Evolutionary conservation across 2,329 filamentous ascomycete species (phyloP), one percentile per base, ranked within the genome.

Genomic region (Trematosphaeria pertusa): DNA sequence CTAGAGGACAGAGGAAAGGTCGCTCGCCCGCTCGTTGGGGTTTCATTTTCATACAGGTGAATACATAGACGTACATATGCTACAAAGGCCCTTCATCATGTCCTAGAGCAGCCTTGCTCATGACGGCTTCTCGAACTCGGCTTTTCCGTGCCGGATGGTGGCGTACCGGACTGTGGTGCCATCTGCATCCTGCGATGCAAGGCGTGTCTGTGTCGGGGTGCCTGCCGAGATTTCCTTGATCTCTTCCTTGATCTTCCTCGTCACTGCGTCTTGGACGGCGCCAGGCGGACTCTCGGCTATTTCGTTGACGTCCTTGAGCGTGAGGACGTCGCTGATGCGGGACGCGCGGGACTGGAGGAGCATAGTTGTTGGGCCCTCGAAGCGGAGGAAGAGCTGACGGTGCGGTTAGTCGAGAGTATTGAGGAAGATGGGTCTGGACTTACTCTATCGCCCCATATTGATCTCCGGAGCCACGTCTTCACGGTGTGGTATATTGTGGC

Each of bases 371-470:
- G 94, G 94, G 0, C 94, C 94, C 46, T 87, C 83, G 69, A 99
- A 97, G 65, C 89, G 88, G 22, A 99, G 77, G 73, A 97, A 97
- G 19, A 97, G 78, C 73, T 85, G 50, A n/a, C n/a, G n/a, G n/a
- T n/a, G n/a, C n/a, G n/a, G n/a, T n/a, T n/a, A n/a, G n/a, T n/a
- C n/a, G n/a, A n/a, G n/a, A n/a, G n/a, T n/a, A n/a, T n/a, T n/a
- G n/a, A n/a, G n/a, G n/a, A n/a, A n/a, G n/a, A n/a, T n/a, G n/a
- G n/a, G n/a, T n/a, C n/a, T n/a, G 14, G 10, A 61, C 77, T 60
- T 75, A 86, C 83, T 52, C 93, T 78, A 69, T 99, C 94, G 17
- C 94, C 94, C 90, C 91, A 97, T 46, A 99, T 88, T 1, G 89
- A 89, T 63, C 89, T 83, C 50, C 92, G 82, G 32, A 87, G 79